Conservation (phyloP, 345 rosid genomes). For the Gossypium thurberi region DNA sequence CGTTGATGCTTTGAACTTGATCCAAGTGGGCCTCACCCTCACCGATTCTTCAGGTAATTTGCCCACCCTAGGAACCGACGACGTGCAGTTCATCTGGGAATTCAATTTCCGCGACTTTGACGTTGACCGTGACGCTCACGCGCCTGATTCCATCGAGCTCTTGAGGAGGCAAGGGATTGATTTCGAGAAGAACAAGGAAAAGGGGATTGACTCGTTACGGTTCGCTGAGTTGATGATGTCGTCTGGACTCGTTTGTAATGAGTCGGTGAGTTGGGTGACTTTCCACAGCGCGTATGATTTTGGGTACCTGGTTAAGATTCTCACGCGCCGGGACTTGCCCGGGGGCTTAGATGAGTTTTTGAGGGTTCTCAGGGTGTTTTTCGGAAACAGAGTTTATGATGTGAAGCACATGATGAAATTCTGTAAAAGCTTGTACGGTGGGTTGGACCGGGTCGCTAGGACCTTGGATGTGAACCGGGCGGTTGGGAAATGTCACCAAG, state of each 20-base stretch:
- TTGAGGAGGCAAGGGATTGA: slow-evolving; percentile 75
- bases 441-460: slow-evolving; percentile 63
- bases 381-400: slow-evolving; percentile 64
- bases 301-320: slow-evolving; percentile 74
- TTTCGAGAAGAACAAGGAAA: slow-evolving; percentile 48
- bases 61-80: slow-evolving; percentile 43
- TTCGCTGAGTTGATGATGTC: slow-evolving; percentile 86
- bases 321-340: slow-evolving; percentile 61
- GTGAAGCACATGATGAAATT: slow-evolving; percentile 75
- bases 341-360: slow-evolving; percentile 42
- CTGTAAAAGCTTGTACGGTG: slow-evolving; percentile 57
- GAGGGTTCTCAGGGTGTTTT: slow-evolving; percentile 35
- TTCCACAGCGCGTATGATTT: slow-evolving; percentile 94
- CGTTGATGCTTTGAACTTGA: slow-evolving; percentile 69
- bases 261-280: slow-evolving; percentile 80
- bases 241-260: slow-evolving; percentile 71
- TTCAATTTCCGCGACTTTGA: slow-evolving; percentile 78
- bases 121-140: slow-evolving; percentile 55
- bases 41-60: slow-evolving; percentile 51
- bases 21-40: slow-evolving; percentile 82
- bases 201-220: slow-evolving; percentile 49
- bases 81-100: slow-evolving; percentile 58
- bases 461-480: slow-evolving; percentile 52
- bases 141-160: slow-evolving; percentile 73
- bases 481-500: slow-evolving; percentile 85